phyloP scores from a whole-genome alignment of 805 yeast genomes.

The Yarrowia divulgata region DNA sequence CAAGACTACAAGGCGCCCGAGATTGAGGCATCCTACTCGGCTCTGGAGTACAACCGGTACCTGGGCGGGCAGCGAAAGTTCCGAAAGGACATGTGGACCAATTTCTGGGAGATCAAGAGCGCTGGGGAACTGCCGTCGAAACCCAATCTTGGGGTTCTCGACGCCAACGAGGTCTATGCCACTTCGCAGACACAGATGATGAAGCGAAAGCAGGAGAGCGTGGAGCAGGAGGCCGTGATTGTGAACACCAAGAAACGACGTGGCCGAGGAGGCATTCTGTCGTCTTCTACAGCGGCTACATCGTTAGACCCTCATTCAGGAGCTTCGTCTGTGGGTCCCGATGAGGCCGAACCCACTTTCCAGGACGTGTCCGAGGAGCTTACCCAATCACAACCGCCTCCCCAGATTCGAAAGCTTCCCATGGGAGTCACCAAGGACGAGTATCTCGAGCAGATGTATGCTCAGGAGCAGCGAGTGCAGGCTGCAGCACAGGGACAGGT shows the following conservation, averaged over 20 bases:
- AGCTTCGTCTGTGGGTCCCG: constrained; percentile 13
- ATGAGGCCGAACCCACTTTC: constrained; percentile 20
- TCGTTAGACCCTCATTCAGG: constrained; percentile 1
- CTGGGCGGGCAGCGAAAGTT: constrained; percentile 47
- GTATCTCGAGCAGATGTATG: constrained; percentile 34
- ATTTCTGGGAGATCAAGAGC: constrained; percentile 47
- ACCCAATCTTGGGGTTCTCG: constrained; percentile 33
- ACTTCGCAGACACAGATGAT: constrained; percentile 26
- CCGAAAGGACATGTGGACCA: constrained; percentile 48
- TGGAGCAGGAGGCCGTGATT: constrained; percentile 36
- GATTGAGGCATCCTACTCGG: constrained; percentile 45
- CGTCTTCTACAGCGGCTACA: constrained; percentile 1
- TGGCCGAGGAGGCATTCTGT: constrained; percentile 19
- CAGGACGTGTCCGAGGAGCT: constrained; percentile 37
- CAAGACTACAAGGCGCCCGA: constrained; percentile 39
- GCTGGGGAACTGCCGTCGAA: constrained; percentile 38
- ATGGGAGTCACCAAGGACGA: constrained; percentile 33
- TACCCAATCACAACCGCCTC: constrained; percentile 30
- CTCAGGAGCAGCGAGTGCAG: constrained; percentile 32
- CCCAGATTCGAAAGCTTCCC: constrained; percentile 31
- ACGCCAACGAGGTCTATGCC: constrained; percentile 28
- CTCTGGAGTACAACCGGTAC: constrained; percentile 46
- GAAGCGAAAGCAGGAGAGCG: constrained; percentile 34
- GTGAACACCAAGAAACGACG: constrained; percentile 29
- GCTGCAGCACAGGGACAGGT: constrained; percentile 28